Evolutionary conservation across 306 rosid genomes (phyloP), one percentile per base, ranked within the genome.

Genomic region (Hippophae tibetana): DNA sequence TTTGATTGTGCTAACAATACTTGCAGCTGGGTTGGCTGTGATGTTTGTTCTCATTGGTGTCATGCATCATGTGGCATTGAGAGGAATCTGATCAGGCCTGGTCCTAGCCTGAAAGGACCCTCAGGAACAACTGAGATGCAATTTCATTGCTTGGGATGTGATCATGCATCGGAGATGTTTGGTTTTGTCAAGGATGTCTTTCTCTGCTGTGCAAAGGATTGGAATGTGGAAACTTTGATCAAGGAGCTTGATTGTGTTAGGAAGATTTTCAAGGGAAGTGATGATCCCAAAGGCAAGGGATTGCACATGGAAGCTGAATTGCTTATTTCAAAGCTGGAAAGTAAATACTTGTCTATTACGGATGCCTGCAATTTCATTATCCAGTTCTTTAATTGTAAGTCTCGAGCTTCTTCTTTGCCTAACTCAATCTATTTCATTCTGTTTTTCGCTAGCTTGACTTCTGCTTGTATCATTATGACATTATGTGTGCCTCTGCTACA

Each of bases 21-120:
- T 52, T 93, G 99, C 62, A 86, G 94, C 65, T 93, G 99, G 99
- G 88, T 93, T 62, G 99, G 99, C 6, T 93, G 99, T 63, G 99
- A 93, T 72, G 90, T 84, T 51, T 93, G 99, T 69, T 86, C 89
- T 2, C 99, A 93, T 67, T 93, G 99, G 99, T 88, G 99, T 75
- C 99, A 93, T 67, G 97, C 99, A 67, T 82, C 86, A 13, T 93
- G 99, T 78, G 95, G 94, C 68, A 74, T 84, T 74, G 89, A 84
- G 72, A 84, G 43, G 74, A 89, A 84, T 63, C 85, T 93, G 46
- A 89, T 93, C 66, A 82, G 71, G 54, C 99, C 99, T 0, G 96
- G 95, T 41, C 97, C 95, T 5, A 84, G 94, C 85, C 79, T 93
- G 81, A 92, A 85, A 75, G 99, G 99, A 1, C 92, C 80, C 8